Conservation (phyloP, 2,329 filamentous ascomycete species). For the Aureobasidium zeae region DNA sequence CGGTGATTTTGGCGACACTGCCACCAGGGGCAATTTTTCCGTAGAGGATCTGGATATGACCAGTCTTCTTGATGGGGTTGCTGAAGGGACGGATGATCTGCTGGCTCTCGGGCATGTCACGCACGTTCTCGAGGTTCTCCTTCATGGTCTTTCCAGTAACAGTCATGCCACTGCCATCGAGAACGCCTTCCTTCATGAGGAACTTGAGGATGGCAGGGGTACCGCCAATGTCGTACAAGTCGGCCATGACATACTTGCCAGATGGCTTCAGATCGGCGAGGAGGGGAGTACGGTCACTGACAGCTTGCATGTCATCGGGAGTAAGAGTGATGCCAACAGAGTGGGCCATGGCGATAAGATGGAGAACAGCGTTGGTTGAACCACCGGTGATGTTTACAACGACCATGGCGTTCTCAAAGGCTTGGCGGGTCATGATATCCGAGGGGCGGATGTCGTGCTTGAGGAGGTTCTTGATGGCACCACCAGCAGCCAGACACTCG, state of each 20-base stretch:
- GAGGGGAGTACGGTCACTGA: slow-evolving; percentile 42
- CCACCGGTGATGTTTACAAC: slow-evolving; percentile 43
- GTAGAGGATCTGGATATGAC: slow-evolving; percentile 64
- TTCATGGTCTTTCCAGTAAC: slow-evolving; percentile 43
- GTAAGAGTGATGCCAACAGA: slow-evolving; percentile 42
- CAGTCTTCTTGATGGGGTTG: slow-evolving; percentile 61
- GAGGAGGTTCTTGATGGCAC: slow-evolving; percentile 42
- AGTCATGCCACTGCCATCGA: slow-evolving; percentile 41
- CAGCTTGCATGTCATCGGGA: slow-evolving; percentile 44
- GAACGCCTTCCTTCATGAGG: slow-evolving; percentile 40
- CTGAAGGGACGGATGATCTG: slow-evolving; percentile 59
- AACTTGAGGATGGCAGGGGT: slow-evolving; percentile 43
- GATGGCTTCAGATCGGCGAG: slow-evolving; percentile 44
- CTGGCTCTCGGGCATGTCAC: slow-evolving; percentile 59
- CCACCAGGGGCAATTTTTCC: slow-evolving; percentile 61
- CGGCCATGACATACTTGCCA: slow-evolving; percentile 48
- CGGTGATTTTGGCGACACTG: slow-evolving; percentile 66
- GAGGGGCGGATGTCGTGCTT: slow-evolving; percentile 42
- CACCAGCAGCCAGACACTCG: slow-evolving; percentile 42
- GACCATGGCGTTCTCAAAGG: slow-evolving; percentile 45
- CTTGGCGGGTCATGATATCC: slow-evolving; percentile 41
- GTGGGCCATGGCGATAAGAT: slow-evolving; percentile 44
- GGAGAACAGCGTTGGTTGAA: slow-evolving; percentile 43
- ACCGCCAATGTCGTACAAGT: slow-evolving; percentile 48
- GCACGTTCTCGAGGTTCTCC: slow-evolving; percentile 44